These are phyloP conservation scores for Nannochloris sp. DNA, from an alignment of 139 green algal genomes.

Conservation along the genomic window DNA sequence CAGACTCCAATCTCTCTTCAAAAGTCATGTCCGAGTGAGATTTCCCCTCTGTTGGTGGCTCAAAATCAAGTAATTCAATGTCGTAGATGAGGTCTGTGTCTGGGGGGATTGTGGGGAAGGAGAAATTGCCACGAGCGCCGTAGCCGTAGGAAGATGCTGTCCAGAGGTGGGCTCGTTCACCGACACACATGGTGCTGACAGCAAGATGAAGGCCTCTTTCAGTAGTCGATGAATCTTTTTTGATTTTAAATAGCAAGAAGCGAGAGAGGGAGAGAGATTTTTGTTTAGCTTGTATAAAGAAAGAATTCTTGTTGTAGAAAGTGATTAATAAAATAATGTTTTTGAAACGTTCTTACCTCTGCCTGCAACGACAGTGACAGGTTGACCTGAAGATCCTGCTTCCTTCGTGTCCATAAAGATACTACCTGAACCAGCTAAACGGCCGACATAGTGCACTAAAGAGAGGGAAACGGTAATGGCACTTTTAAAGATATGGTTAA, in stretches of 20 bases:
- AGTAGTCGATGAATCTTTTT: conserved; percentile 28
- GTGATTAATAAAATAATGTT: not conserved
- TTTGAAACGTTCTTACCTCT: conserved; percentile 32
- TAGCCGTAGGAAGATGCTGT: conserved; percentile 37
- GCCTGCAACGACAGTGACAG: conserved; percentile 47
- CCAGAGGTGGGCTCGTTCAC: conserved; percentile 48
- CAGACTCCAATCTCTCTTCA: conserved; percentile 54
- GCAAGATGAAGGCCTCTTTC: conserved; percentile 55
- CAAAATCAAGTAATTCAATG: conserved; percentile 61
- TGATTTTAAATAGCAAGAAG: not conserved
- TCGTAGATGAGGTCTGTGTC: conserved; percentile 54
- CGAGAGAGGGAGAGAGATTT: not conserved
- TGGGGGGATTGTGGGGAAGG: conserved; percentile 69
- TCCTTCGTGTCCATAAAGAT: conserved; percentile 58
- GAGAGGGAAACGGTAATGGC: not conserved
- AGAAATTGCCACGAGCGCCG: conserved; percentile 61
- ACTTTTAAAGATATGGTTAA: not conserved
- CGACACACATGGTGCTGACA: conserved; percentile 51
- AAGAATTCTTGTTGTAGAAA: not conserved
- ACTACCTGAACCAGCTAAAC: conserved; percentile 23
- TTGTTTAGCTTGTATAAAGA: not conserved
- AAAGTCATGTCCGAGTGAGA: conserved; percentile 20
- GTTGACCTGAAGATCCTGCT: conserved; percentile 34
- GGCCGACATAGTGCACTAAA: conserved; percentile 64
- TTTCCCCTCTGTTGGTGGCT: conserved; percentile 33